These are phyloP conservation scores for Verticillium zaregamsianum DNA, from an alignment of 2,329 filamentous ascomycete genomes.

Conservation along the genomic window DNA sequence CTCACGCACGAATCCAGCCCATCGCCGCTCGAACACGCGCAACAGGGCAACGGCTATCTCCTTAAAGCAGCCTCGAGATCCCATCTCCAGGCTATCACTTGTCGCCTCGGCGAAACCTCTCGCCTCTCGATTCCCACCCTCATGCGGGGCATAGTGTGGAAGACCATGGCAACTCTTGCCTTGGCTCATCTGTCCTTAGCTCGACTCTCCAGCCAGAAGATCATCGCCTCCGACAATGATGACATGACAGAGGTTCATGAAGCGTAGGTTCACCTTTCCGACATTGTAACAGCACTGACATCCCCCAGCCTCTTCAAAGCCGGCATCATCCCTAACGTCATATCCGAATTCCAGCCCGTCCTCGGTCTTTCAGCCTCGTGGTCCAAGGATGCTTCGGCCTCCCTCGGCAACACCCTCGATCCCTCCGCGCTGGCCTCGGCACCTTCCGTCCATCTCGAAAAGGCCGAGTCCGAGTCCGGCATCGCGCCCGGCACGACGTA, in stretches of 20 bases:
- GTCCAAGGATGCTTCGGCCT: constrained; percentile 6
- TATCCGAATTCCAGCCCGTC: constrained; percentile 13
- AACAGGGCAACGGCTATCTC: too few relatives aligned
- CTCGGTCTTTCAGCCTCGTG: constrained; percentile 10
- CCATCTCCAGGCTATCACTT: too few relatives aligned
- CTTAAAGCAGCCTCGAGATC: too few relatives aligned
- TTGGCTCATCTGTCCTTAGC: not conserved
- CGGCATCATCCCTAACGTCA: constrained; percentile 12
- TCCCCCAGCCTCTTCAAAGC: constrained; percentile 7
- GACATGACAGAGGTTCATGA: constrained; percentile 13
- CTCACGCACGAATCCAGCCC: too few relatives aligned
- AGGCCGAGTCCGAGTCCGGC: not conserved
- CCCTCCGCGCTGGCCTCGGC: constrained; percentile 9
- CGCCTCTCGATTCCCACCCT: not conserved
- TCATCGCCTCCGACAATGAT: constrained; percentile 5
- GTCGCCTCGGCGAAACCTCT: not conserved
- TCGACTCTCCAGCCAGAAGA: constrained; percentile 1
- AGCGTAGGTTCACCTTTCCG: constrained; percentile 4
- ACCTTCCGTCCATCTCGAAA: constrained; percentile 7
- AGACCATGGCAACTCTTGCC: not conserved
- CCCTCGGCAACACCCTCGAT: constrained; percentile 12
- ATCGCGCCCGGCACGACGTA: constrained; percentile 17
- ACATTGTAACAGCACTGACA: not conserved
- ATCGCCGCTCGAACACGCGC: too few relatives aligned
- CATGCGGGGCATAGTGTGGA: not conserved